Base-by-base conservation (phyloP, 768 basidiomycete genomes). In the Amanita phalloides region DNA sequence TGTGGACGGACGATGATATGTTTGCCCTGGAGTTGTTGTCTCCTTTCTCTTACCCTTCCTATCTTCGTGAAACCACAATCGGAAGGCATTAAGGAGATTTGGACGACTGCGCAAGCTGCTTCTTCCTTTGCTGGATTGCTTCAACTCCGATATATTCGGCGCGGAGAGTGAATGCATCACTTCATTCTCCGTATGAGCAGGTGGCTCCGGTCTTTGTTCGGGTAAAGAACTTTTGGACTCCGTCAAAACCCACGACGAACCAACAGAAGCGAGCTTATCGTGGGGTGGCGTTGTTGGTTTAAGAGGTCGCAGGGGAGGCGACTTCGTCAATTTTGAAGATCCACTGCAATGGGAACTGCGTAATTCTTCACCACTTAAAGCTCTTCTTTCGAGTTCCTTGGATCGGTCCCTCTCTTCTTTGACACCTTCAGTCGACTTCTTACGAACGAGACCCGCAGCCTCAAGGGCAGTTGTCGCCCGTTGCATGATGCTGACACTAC, bases 401-500 rank as follows among this genome's bases (percentile, higher is more conserved):
- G 70, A 66, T 58, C 71, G 67, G 33, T 71, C 68, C 47, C 62
- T 68, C 53, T 82, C 79, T 46, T 84, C 84, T 54, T 72, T 73
- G 8, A 90, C 79, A 5, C 71, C 84, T 62, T 92, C 90, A 0
- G 78, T 68, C 3, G 84, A 86, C 66, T 87, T 91, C 68, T 92
- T 91, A 54, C 84, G 70, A 44, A 91, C 86, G 8, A 94, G 66
- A 2, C 90, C 86, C 10, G 85, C 86, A 8, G 88, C 90, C 63
- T 90, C 89, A 23, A 92, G 73, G 1, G 87, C 90, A 1, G 91
- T 95, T 2, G 92, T 94, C 0, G 91, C 93, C 23, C 93, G 81
- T 60, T 97, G 94, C 78, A 98, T 89, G 64, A 98, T 96, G 60
- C 86, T 93, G 48, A 98, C 89, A 53, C 93, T 95, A 5, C 91